These are phyloP conservation scores for Trichoderma harzianum DNA, from an alignment of 2,329 filamentous ascomycete species.

Conservation along the genomic window DNA sequence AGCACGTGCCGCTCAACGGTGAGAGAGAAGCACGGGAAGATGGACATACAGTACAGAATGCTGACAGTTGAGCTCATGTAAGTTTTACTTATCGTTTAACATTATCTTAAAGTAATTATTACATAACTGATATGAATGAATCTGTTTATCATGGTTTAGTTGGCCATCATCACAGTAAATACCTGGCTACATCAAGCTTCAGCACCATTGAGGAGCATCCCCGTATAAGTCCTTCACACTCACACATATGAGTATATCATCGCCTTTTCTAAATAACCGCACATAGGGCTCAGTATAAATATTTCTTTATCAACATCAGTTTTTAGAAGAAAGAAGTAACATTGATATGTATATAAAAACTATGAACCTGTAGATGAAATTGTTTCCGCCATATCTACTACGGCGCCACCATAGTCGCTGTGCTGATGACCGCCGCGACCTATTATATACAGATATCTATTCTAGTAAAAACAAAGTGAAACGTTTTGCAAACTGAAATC, in stretches of 20 bases:
- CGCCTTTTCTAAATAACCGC: not conserved
- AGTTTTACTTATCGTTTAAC: not conserved
- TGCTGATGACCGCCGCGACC: not conserved
- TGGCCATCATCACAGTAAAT: fast-evolving
- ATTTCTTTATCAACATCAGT: too few species aligned
- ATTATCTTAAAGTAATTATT: not conserved
- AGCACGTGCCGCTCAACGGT: not conserved
- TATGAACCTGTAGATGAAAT: not conserved
- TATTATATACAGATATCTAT: not conserved
- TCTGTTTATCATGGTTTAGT: not conserved
- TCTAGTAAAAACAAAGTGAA: not conserved
- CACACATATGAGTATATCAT: not conserved
- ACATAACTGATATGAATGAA: not conserved
- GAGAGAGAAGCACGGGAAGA: not conserved
- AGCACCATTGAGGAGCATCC: not conserved
- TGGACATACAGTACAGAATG: too few species aligned
- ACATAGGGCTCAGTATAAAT: not conserved
- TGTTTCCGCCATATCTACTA: not conserved
- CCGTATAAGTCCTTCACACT: not conserved
- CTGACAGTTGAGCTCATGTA: not conserved
- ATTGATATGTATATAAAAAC: not conserved
- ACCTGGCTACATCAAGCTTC: not conserved
- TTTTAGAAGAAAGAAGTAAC: not conserved
- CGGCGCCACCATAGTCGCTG: not conserved
- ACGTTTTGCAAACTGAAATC: not conserved